A percentile compares a stretch with the other conserved stretches of the same genome.
Conservation (phyloP, 1,284 basidiomycete genomes). For the Ustilago esculenta region DNA sequence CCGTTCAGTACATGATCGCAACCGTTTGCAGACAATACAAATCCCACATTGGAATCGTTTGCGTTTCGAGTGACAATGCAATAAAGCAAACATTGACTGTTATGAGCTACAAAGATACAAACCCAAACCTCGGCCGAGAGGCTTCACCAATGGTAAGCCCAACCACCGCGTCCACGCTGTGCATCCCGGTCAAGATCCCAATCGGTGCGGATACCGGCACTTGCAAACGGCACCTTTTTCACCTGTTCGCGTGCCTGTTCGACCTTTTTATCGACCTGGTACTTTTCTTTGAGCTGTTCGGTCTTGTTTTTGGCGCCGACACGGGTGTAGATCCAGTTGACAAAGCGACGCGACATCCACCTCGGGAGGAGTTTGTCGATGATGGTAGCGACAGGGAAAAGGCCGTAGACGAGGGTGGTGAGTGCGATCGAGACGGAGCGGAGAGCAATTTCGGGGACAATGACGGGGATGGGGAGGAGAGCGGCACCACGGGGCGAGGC, state of each 20-base stretch:
- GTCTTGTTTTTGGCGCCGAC: slow-evolving; percentile 48
- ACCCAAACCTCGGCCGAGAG: background rate
- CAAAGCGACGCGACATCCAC: slow-evolving; percentile 37
- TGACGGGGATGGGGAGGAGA: slow-evolving; percentile 50
- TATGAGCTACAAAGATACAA: background rate
- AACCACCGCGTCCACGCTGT: slow-evolving; percentile 37
- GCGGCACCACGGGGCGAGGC: slow-evolving; percentile 53
- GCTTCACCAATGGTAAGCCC: slow-evolving; percentile 42
- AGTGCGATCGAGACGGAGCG: slow-evolving; percentile 45
- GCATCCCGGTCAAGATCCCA: slow-evolving; percentile 50
- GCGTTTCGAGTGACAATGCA: too few species aligned
- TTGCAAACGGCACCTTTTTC: slow-evolving; percentile 53
- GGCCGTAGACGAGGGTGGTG: slow-evolving; percentile 45
- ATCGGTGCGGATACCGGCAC: slow-evolving; percentile 52
- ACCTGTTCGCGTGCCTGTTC: slow-evolving; percentile 44
- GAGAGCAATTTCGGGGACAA: slow-evolving; percentile 51
- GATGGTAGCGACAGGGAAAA: slow-evolving; percentile 55
- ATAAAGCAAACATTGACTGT: too few species aligned
- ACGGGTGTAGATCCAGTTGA: slow-evolving; percentile 47
- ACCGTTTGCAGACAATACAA: background rate
- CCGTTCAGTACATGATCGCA: background rate
- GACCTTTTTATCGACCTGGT: slow-evolving; percentile 39
- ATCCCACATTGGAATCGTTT: too few species aligned
- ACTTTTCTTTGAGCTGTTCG: slow-evolving; percentile 37
- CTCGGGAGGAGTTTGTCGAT: slow-evolving; percentile 52